Evolutionary conservation across 2,329 filamentous ascomycete genomes (phyloP), one percentile per base, ranked within the genome.

Genomic region (Curvularia sp.): DNA sequence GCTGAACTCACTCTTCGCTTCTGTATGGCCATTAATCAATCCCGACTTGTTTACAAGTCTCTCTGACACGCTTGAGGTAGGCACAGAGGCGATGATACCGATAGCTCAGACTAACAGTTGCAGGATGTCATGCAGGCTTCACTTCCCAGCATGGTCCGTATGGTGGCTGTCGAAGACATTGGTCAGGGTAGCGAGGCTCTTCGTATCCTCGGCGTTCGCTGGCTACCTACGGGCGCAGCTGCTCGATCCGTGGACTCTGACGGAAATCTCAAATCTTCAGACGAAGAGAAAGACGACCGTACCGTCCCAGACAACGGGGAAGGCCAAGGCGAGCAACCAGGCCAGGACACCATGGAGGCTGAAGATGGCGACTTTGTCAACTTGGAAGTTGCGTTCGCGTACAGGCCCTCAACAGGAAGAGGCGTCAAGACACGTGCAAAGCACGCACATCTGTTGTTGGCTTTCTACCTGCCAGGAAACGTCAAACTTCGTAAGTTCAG

Each of bases 341-440:
- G 75, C 2, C 68, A 78, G 9, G 65, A 74, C 9, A 70, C 66
- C 10, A 89, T 91, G 87, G 87, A 90, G 66, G 89, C 88, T 2
- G 89, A 92, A 73, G 88, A 92, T 71, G 89, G 89, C 10, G 89
- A 92, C 63, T 92, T 92, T 67, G 83, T 92, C 73, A 93, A 93
- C 68, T 77, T 93, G 51, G 90, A 93, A 71, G 79, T 92, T 15
- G 89, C 88, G 0, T 89, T 93, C 67, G 87, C 90, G 1, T 93
- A 93, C 73, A 83, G 88, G 34, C 86, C 87, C 9, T 82, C 87
- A 28, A 84, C 85, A 0, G 84, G 83, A 8, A 86, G 85, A 61
- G 86, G 83, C 2, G 80, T 91, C 61, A 82, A 81, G 62, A 80
- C 81, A 49, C 88, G 89, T 61, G 84, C 87, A 15, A 89, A 90